A percentile compares a stretch with the other conserved stretches of the same genome.
These are phyloP conservation scores for Linderniella brevidens DNA, from an alignment of 257 asterid species.

Conservation along the genomic window DNA sequence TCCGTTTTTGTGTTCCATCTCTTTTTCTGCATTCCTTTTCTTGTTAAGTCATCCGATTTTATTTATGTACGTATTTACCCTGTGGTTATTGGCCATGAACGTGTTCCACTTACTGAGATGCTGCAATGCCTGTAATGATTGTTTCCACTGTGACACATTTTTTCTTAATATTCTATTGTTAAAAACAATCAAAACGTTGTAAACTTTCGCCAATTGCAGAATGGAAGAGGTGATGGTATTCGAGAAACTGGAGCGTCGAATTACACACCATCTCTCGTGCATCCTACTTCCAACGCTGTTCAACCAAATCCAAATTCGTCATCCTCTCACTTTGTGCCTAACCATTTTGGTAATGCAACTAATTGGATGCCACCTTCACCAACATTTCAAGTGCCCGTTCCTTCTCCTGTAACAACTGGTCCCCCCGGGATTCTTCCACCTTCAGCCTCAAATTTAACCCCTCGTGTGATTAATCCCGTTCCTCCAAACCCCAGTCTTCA, in stretches of 20 bases:
- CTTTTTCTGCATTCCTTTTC: no score
- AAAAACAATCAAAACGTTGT: conserved; percentile 8
- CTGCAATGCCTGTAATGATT: no score
- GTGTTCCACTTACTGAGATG: no score
- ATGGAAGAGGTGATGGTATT: conserved; percentile 26
- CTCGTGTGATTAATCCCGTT: conserved; percentile 20
- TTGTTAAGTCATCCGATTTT: no score
- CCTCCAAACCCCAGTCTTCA: conserved; percentile 35
- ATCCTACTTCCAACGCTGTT: conserved; percentile 29
- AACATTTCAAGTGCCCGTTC: conserved; percentile 38
- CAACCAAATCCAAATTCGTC: conserved; percentile 30
- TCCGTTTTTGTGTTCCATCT: no score
- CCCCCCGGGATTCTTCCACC: conserved; percentile 53
- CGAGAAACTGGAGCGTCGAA: conserved; percentile 27
- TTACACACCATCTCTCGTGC: conserved; percentile 29
- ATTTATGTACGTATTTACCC: no score
- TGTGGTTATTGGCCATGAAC: no score
- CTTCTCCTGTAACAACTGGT: conserved; percentile 32
- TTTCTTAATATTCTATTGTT: conserved; percentile 6
- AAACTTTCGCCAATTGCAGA: conserved; percentile 23
- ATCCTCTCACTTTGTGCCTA: conserved; percentile 22
- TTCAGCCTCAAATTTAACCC: conserved; percentile 26
- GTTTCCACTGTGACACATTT: conserved; percentile 50
- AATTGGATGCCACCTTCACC: conserved; percentile 38
- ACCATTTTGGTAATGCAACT: conserved; percentile 21